Evolutionary conservation across 306 rosid species (phyloP), one percentile per base, ranked within the genome.

Genomic region (Purshia tridentata): DNA sequence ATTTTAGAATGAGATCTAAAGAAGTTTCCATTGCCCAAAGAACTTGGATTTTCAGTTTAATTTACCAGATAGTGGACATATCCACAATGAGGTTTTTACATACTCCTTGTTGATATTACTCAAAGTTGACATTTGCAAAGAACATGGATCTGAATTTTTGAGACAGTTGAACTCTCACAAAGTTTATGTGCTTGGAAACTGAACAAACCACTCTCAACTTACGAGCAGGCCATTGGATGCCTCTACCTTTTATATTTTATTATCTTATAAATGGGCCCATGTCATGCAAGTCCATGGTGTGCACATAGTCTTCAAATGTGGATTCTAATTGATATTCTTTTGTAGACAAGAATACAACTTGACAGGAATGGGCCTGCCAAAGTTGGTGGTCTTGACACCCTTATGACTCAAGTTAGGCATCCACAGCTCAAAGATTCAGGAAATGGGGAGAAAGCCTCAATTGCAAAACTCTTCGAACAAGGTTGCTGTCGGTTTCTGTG

Each of bases 401-500:
- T 84, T 55, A 58, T 83, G 62, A 74, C 87, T 72, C 96, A 87
- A 84, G 81, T 81, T 78, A 89, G 84, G 80, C 84, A 67, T 22
- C 86, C 91, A 44, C 96, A 80, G 75, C 86, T 39, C 16, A 77
- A 81, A 75, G 88, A 87, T 42, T 83, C 89, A 37, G 96, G 87
- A 79, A 88, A 86, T 41, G 97, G 89, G 76, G 97, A 87, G 68
- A 95, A 88, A 82, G 85, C 98, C 78, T 91, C 99, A 40, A 84
- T 95, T 55, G 97, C 98, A 71, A 91, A 95, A 84, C 97, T 95
- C 81, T 95, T 95, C 73, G 99, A 95, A 72, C 99, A 95, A 95
- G 99, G 99, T 95, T 69, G 65, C 66, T 76, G 53, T 61, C 70
- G 61, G 54, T 56, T 73, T 70, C 16, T 74, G 63, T 56, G 57